These are phyloP conservation scores for Castanea crenata DNA, from an alignment of 306 rosid species.

Conservation along the genomic window DNA sequence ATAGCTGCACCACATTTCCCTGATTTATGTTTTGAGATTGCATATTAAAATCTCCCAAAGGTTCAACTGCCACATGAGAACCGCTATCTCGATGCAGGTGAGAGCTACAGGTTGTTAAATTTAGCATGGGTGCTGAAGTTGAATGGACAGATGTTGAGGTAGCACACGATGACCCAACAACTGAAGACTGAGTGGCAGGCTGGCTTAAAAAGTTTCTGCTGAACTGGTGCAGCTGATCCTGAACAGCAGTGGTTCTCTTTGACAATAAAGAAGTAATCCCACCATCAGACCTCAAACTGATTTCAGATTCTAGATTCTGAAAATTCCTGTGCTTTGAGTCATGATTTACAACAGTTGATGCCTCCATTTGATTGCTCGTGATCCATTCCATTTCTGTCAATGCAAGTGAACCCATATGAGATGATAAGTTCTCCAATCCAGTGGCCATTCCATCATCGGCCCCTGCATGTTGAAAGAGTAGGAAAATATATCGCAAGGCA, in stretches of 20 bases:
- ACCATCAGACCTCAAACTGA: slow-evolving; percentile 47
- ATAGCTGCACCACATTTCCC: slow-evolving; percentile 31
- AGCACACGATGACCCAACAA: slow-evolving; percentile 70
- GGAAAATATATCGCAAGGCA: slow-evolving; percentile 40
- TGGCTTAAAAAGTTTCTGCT: slow-evolving; percentile 62
- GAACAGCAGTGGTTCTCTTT: slow-evolving; percentile 49
- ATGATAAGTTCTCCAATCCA: slow-evolving; percentile 75
- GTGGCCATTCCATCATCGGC: slow-evolving; percentile 76
- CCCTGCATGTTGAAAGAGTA: slow-evolving; percentile 72
- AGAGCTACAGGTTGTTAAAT: slow-evolving; percentile 61
- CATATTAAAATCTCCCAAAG: slow-evolving; percentile 33
- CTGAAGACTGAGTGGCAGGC: slow-evolving; percentile 75
- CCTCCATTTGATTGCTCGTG: slow-evolving; percentile 50
- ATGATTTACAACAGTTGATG: slow-evolving; percentile 44
- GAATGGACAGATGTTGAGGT: slow-evolving; percentile 85
- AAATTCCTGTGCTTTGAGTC: slow-evolving; percentile 46
- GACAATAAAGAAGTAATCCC: slow-evolving; percentile 55
- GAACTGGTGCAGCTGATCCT: slow-evolving; percentile 74
- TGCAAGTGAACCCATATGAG: slow-evolving; percentile 92
- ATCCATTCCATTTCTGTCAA: slow-evolving; percentile 94
- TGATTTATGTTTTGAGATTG: slow-evolving; percentile 34
- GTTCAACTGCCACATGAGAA: slow-evolving; percentile 37
- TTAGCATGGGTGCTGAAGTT: slow-evolving; percentile 79
- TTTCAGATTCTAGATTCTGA: slow-evolving; percentile 45
- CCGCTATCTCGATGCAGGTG: slow-evolving; percentile 40